Evolutionary conservation across 140 eudicot species (phyloP).

Genomic region (Senecio squalidus): DNA sequence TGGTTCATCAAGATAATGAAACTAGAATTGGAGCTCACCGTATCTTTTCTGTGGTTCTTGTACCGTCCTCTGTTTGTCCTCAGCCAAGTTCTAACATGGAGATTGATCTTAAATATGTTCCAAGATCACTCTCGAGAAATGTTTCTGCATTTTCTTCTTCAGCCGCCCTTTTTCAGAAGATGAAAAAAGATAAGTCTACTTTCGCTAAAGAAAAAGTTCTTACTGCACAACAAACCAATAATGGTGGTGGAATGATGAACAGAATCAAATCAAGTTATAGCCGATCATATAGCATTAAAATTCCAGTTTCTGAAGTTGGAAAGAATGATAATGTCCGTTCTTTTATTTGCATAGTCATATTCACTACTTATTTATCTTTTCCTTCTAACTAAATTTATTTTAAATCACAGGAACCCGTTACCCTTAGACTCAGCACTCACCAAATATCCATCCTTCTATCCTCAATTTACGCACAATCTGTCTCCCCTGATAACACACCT

Average conservation of each 20-base stretch:
- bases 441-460: conserved; percentile 75
- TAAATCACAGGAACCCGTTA: conserved; percentile 49
- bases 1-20: conserved; percentile 65
- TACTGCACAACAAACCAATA: conserved; percentile 16
- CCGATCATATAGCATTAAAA: conserved; percentile 41
- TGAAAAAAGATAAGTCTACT: conserved; percentile 41
- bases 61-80: conserved; percentile 78
- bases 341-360: not conserved
- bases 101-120: conserved; percentile 26
- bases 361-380: not conserved
- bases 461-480: conserved; percentile 69
- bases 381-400: not conserved
- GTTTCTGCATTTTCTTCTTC: conserved; percentile 77
- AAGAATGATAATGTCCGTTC: conserved; percentile 25
- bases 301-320: conserved; percentile 26
- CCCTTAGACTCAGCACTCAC: conserved; percentile 54
- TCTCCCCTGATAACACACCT: conserved; percentile 57
- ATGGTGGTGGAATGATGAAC: conserved; percentile 39
- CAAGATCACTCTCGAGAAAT: conserved; percentile 60
- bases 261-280: conserved; percentile 53
- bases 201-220: conserved; percentile 22
- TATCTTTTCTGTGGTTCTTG: conserved; percentile 75
- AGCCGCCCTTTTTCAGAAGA: conserved; percentile 63
- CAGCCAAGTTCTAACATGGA: conserved; percentile 21
- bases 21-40: conserved; percentile 75